A percentile compares a stretch with the other conserved stretches of the same genome.
phyloP scores from a whole-genome alignment of 805 yeast genomes.

The Kluyveromyces nonfermentans region DNA sequence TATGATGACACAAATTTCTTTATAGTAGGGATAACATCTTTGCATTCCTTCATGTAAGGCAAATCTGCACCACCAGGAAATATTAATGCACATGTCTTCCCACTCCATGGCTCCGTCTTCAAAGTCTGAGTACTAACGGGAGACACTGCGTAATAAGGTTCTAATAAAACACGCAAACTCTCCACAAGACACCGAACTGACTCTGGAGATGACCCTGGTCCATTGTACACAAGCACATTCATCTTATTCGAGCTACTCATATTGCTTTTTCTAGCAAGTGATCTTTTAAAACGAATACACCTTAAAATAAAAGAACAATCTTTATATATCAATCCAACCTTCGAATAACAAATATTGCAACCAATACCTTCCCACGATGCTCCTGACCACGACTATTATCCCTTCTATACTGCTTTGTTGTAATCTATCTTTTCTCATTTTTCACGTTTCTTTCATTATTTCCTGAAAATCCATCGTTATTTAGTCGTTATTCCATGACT shows the following conservation, averaged over 20 bases:
- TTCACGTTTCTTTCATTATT: too few relatives aligned
- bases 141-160: conserved; percentile 83
- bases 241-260: conserved; percentile 25
- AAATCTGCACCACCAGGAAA: conserved; percentile 97
- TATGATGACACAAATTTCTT: conserved; percentile 55
- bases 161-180: conserved; percentile 60
- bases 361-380: too few relatives aligned
- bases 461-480: too few relatives aligned
- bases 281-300: neutral
- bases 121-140: conserved; percentile 56
- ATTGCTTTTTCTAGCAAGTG: neutral
- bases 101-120: conserved; percentile 78
- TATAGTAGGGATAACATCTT: conserved; percentile 55
- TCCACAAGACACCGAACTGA: conserved; percentile 79
- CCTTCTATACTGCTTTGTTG: too few relatives aligned
- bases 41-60: conserved; percentile 67
- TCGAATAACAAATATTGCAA: too few relatives aligned
- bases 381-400: too few relatives aligned
- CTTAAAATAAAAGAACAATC: neutral
- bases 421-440: too few relatives aligned
- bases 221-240: conserved; percentile 66
- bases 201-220: conserved; percentile 80
- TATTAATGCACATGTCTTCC: conserved; percentile 69
- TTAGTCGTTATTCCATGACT: too few relatives aligned
- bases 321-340: too few relatives aligned